These are phyloP conservation scores for Ascochyta rabiei DNA, from an alignment of 2,329 filamentous ascomycete species.

Conservation along the genomic window DNA sequence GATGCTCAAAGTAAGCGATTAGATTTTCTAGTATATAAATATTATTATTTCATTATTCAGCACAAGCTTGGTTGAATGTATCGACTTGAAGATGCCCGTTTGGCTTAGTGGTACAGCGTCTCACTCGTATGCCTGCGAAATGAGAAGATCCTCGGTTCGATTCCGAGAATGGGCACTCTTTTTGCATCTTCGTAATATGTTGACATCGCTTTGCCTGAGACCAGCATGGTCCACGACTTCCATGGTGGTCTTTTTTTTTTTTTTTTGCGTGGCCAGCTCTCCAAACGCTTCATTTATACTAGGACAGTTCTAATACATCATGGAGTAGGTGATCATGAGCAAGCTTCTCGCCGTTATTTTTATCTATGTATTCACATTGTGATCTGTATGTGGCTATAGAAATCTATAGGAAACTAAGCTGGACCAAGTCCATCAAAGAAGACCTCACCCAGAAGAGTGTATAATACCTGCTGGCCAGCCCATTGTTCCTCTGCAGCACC, in stretches of 20 bases:
- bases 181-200: background rate
- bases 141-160: constrained; percentile 34
- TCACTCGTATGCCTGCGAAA: constrained; percentile 27
- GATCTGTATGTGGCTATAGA: too few species aligned
- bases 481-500: constrained; percentile 54
- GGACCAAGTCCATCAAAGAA: constrained; percentile 38
- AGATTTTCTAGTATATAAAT: background rate
- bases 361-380: too few species aligned
- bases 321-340: too few species aligned
- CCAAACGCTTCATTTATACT: too few species aligned
- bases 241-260: too few species aligned
- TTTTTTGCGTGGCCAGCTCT: too few species aligned
- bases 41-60: background rate
- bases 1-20: background rate
- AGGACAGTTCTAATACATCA: too few species aligned
- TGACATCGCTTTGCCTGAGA: too few species aligned
- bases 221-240: too few species aligned
- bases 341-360: too few species aligned
- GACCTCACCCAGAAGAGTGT: constrained; percentile 31
- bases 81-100: constrained; percentile 9
- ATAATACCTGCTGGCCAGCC: constrained; percentile 44
- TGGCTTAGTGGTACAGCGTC: constrained; percentile 34
- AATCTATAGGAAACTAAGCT: background rate
- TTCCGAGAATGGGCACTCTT: constrained; percentile 25
- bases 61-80: constrained; percentile 8